Conservation (phyloP, 768 basidiomycete species). For the Udeniomyces megalosporus region DNA sequence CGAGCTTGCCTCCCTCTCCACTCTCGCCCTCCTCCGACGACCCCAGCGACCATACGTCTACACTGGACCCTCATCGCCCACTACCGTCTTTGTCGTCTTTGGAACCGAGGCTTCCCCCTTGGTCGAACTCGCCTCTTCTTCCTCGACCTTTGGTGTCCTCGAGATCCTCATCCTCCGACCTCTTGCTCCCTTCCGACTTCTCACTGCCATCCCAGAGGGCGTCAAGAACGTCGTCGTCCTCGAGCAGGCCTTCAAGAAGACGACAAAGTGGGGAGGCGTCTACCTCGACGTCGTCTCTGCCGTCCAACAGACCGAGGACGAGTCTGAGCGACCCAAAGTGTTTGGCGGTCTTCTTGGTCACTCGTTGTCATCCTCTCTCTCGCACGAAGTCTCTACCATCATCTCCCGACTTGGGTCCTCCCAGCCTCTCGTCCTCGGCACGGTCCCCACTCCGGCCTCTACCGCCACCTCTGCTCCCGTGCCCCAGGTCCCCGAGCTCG, state of each 20-base stretch:
- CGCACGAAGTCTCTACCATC: slow-evolving; percentile 3
- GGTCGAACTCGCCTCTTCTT: slow-evolving; percentile 26
- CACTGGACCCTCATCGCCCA: slow-evolving; percentile 42
- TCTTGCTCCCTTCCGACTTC: slow-evolving; percentile 42
- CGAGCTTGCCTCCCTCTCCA: slow-evolving; percentile 50
- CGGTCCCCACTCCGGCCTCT: slow-evolving; percentile 30
- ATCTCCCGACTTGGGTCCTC: slow-evolving; percentile 10
- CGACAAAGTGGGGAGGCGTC: slow-evolving; percentile 72
- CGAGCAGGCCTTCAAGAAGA: slow-evolving; percentile 60
- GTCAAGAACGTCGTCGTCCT: slow-evolving; percentile 57
- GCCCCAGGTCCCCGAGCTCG: slow-evolving; percentile 72
- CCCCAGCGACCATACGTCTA: slow-evolving; percentile 41
- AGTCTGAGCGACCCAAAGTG: slow-evolving; percentile 35
- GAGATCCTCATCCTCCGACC: slow-evolving; percentile 52
- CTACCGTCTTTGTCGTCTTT: slow-evolving; percentile 54
- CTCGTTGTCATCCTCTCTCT: slow-evolving; percentile 16
- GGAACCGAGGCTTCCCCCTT: slow-evolving; percentile 37
- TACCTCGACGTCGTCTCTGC: slow-evolving; percentile 66
- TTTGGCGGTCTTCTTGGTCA: slow-evolving; percentile 50
- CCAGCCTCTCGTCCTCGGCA: slow-evolving; percentile 27
- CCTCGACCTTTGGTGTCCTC: slow-evolving; percentile 29
- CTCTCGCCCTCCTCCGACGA: slow-evolving; percentile 46
- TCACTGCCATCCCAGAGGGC: slow-evolving; percentile 44
- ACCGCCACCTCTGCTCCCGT: slow-evolving; percentile 26
- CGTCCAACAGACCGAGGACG: slow-evolving; percentile 42